phyloP scores from a whole-genome alignment of 2,329 filamentous ascomycete species.

The Eutypella sp. region DNA sequence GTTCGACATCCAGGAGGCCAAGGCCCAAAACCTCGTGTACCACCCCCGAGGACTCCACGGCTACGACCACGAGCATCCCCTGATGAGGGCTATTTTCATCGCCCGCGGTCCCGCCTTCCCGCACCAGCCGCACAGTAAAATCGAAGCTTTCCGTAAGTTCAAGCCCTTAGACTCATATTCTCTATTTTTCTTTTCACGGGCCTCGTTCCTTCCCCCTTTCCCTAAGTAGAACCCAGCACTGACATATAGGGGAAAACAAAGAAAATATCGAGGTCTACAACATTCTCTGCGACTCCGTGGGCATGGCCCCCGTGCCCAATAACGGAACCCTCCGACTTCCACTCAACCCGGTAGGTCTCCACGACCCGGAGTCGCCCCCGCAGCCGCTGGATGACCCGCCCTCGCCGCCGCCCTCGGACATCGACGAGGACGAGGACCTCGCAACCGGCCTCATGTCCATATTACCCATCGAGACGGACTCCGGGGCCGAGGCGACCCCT shows the following conservation, averaged over 20 bases:
- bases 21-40: slow-evolving; percentile 62
- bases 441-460: slow-evolving; percentile 11
- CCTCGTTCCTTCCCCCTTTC: too few species aligned
- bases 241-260: slow-evolving; percentile 39
- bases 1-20: slow-evolving; percentile 66
- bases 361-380: slow-evolving; percentile 37
- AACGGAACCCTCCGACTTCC: slow-evolving; percentile 82
- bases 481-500: slow-evolving; percentile 6
- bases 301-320: slow-evolving; percentile 68
- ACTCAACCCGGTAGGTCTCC: slow-evolving; percentile 57
- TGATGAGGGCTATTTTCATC: slow-evolving; percentile 95
- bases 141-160: slow-evolving; percentile 78
- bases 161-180: not conserved
- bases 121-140: slow-evolving; percentile 71
- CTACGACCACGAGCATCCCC: slow-evolving; percentile 88
- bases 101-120: slow-evolving; percentile 90
- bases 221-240: too few species aligned
- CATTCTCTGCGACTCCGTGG: slow-evolving; percentile 83
- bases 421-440: not conserved
- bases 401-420: slow-evolving; percentile 8
- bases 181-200: slow-evolving; percentile 1
- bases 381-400: slow-evolving; percentile 22
- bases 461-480: slow-evolving; percentile 10
- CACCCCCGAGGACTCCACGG: slow-evolving; percentile 83
- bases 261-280: slow-evolving; percentile 96